Conservation (phyloP, 2,329 filamentous ascomycete genomes). For the Arthrobotrys sinensis region DNA sequence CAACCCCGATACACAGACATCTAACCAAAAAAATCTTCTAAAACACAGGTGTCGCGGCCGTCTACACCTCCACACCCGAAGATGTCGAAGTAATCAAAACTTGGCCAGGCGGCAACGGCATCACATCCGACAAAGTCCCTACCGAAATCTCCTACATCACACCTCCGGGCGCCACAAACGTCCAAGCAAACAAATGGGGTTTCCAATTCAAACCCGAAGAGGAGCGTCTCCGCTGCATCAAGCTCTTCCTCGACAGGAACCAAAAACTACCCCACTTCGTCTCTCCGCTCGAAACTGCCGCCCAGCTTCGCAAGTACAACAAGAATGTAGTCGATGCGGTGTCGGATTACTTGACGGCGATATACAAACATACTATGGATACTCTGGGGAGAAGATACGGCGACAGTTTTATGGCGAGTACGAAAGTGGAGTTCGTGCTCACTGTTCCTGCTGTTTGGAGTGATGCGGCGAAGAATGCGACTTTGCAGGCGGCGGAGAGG, state of each 20-base stretch:
- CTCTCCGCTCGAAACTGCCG: slow-evolving; percentile 81
- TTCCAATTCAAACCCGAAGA: slow-evolving; percentile 87
- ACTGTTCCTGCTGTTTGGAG: slow-evolving; percentile 89
- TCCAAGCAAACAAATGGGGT: slow-evolving; percentile 76
- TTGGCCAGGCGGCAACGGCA: slow-evolving; percentile 86
- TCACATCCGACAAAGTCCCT: slow-evolving; percentile 89
- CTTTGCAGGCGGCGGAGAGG: slow-evolving; percentile 81
- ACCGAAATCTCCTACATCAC: slow-evolving; percentile 77
- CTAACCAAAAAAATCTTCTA: neutral
- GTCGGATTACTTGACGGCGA: slow-evolving; percentile 82
- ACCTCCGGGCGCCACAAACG: slow-evolving; percentile 27
- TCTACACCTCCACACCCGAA: slow-evolving; percentile 82
- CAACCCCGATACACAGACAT: neutral
- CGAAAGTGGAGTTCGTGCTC: slow-evolving; percentile 82
- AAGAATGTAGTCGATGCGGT: slow-evolving; percentile 86
- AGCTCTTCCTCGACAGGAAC: slow-evolving; percentile 84
- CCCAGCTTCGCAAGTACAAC: slow-evolving; percentile 80
- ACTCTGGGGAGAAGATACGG: slow-evolving; percentile 81
- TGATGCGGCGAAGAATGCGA: slow-evolving; percentile 87
- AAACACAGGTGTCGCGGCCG: slow-evolving; percentile 75
- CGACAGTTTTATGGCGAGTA: slow-evolving; percentile 82
- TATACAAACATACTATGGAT: slow-evolving; percentile 84
- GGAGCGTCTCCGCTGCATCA: slow-evolving; percentile 83
- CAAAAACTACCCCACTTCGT: slow-evolving; percentile 87
- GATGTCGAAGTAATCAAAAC: slow-evolving; percentile 87